Evolutionary conservation across 1,284 basidiomycete species (phyloP).

Genomic region (Vanrija sp.): DNA sequence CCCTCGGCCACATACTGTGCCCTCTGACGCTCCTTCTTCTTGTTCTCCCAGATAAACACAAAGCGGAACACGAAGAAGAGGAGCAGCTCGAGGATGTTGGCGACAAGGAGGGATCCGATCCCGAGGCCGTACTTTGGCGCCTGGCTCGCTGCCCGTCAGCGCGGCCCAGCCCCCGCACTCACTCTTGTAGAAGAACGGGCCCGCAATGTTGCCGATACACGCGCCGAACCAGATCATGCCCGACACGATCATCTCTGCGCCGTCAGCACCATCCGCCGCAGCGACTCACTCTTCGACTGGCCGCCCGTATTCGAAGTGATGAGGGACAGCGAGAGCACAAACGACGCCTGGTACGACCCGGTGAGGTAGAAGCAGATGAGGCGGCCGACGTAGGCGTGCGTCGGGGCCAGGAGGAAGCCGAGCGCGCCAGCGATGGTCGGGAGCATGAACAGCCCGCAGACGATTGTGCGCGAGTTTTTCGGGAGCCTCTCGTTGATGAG

Average conservation of each 20-base stretch:
- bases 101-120: slow-evolving; percentile 50
- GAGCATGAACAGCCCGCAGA: slow-evolving; percentile 45
- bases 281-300: slow-evolving; percentile 48
- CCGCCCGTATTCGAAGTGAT: slow-evolving; percentile 54
- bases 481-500: slow-evolving; percentile 41
- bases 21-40: slow-evolving; percentile 40
- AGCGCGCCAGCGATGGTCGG: slow-evolving; percentile 47
- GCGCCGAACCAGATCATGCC: slow-evolving; percentile 46
- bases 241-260: slow-evolving; percentile 38
- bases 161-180: background rate
- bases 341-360: slow-evolving; percentile 51
- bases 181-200: slow-evolving; percentile 49
- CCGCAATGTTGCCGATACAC: slow-evolving; percentile 50
- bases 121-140: slow-evolving; percentile 51
- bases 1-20: slow-evolving; percentile 15
- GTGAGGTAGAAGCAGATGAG: slow-evolving; percentile 57
- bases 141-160: slow-evolving; percentile 21
- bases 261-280: background rate
- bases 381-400: slow-evolving; percentile 44
- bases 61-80: slow-evolving; percentile 49
- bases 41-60: slow-evolving; percentile 49
- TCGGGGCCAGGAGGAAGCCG: slow-evolving; percentile 48
- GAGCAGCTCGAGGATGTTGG: slow-evolving; percentile 44
- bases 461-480: slow-evolving; percentile 40
- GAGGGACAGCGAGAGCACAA: slow-evolving; percentile 52